Percentiles rank a stretch among this genome's conserved stretches.
phyloP scores from a whole-genome alignment of 2,329 filamentous ascomycete genomes.

The Ambrosiella beaveri region DNA sequence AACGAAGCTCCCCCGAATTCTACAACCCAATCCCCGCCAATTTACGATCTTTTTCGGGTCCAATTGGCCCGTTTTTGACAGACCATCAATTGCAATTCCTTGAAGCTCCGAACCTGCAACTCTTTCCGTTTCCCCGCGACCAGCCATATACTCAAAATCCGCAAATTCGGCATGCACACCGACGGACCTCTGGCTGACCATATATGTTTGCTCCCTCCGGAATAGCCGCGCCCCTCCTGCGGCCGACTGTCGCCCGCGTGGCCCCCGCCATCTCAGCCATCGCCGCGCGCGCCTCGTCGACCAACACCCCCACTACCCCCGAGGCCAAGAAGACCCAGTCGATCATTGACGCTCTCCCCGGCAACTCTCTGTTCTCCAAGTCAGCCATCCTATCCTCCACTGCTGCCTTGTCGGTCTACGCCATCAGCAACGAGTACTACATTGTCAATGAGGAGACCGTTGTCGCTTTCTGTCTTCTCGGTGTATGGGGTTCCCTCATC shows the following conservation, averaged over 20 bases:
- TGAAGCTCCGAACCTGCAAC: not conserved
- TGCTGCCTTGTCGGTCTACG: slow-evolving; percentile 79
- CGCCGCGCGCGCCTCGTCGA: slow-evolving; percentile 35
- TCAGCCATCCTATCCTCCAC: slow-evolving; percentile 89
- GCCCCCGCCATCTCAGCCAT: slow-evolving; percentile 57
- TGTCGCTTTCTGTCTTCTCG: slow-evolving; percentile 79
- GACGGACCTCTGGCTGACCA: slow-evolving; percentile 2
- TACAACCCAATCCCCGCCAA: not conserved
- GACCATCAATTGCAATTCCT: not conserved
- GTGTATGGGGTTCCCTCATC: slow-evolving; percentile 80
- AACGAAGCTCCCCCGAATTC: not conserved
- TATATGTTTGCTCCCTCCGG: slow-evolving; percentile 10
- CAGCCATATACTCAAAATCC: not conserved
- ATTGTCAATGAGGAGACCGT: slow-evolving; percentile 98
- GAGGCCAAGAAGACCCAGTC: slow-evolving; percentile 66
- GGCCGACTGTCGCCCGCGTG: slow-evolving; percentile 58
- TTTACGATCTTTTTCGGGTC: not conserved
- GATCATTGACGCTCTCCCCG: slow-evolving; percentile 81
- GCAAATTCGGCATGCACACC: not conserved
- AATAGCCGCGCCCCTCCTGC: slow-evolving; percentile 75
- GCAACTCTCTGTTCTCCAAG: slow-evolving; percentile 86
- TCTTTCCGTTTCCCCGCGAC: not conserved
- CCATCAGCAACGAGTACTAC: slow-evolving; percentile 98
- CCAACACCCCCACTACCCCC: slow-evolving; percentile 61
- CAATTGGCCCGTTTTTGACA: not conserved